These are phyloP conservation scores for Friedmanniomyces simplex DNA, from an alignment of 495 filamentous ascomycete genomes.

Conservation along the genomic window DNA sequence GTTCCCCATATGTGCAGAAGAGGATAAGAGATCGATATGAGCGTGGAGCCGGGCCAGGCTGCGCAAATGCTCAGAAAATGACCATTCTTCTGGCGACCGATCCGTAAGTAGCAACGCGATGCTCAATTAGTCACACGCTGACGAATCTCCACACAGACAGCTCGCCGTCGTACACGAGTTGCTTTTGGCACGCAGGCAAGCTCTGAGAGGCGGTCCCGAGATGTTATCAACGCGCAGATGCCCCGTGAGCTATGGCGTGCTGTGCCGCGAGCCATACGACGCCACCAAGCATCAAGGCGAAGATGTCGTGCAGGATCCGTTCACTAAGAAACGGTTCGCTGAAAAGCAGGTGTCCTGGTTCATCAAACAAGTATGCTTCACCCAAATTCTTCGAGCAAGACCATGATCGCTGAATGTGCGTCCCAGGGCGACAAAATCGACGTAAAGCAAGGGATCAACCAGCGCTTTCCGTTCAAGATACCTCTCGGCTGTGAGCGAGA, in stretches of 20 bases:
- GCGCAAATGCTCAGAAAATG: background rate
- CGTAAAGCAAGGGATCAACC: background rate
- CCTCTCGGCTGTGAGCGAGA: background rate
- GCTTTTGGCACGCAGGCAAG: background rate
- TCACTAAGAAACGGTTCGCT: background rate
- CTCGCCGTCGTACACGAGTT: conserved; percentile 6
- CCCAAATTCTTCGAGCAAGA: background rate
- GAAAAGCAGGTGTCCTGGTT: background rate
- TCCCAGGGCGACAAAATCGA: background rate
- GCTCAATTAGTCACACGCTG: background rate
- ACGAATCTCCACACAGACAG: background rate
- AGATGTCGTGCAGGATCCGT: background rate
- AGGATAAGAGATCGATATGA: background rate
- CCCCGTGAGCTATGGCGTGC: conserved; percentile 7
- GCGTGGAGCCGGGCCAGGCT: background rate
- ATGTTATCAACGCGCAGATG: background rate
- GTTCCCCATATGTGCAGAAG: conserved; percentile 2
- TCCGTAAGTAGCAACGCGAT: background rate
- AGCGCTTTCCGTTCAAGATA: background rate
- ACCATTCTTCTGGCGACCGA: background rate
- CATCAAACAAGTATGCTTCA: background rate
- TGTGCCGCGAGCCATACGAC: conserved; percentile 7
- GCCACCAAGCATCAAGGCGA: conserved; percentile 1
- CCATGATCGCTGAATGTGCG: background rate
- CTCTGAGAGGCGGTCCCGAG: background rate